Base-by-base conservation (phyloP, 139 green algal genomes). In the Chlorella vulgaris region DNA sequence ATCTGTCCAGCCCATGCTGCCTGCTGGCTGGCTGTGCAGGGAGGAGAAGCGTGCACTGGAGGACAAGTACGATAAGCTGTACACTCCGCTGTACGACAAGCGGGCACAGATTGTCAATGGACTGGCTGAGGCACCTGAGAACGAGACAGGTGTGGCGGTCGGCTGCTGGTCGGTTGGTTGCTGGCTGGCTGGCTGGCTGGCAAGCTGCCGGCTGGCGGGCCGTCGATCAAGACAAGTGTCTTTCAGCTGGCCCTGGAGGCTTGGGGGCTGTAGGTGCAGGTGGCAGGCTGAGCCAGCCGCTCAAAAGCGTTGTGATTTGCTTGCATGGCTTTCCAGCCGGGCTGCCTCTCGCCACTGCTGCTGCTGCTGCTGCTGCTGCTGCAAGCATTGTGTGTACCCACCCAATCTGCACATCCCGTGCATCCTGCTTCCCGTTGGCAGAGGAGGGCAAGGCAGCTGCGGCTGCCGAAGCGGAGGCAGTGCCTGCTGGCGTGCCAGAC, bases 61-160 rank as follows among this genome's bases (percentile, higher is more conserved):
- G 82, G 80, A 62, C 35, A 96, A 94, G 77, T 96, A 95, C 75
- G 66, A 78, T 42, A 83, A 82, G 51, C 77, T 95, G 53, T 96
- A 94, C 82, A 81, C 81, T 33, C 95, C 95, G 7, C 81, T 98
- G 69, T 96, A 96, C 75, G 61, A 81, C 4, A 88, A 96, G 81
- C 90, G 94, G 24, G 29, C 80, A 5, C 84, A 87, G 15, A 89
- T 97, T 29, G 88, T 97, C 47, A 86, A 65, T 24, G 93, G 93
- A 35, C 75, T 86, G 0, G 85, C 90, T 42, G 88, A 94, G 39
- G 86, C 90, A 13, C 84, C 92, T 0, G 74, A 86, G 15, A 86
- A 89, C 55, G 84, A 90, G 60, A 81, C 66, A 13, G 65, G 65
- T 80, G 76, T 2, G 73, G 4, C 1, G 8, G 35, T 24, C 69